These are phyloP conservation scores for Verticillium alfalfae DNA, from an alignment of 2,329 filamentous ascomycete genomes.

Conservation along the genomic window DNA sequence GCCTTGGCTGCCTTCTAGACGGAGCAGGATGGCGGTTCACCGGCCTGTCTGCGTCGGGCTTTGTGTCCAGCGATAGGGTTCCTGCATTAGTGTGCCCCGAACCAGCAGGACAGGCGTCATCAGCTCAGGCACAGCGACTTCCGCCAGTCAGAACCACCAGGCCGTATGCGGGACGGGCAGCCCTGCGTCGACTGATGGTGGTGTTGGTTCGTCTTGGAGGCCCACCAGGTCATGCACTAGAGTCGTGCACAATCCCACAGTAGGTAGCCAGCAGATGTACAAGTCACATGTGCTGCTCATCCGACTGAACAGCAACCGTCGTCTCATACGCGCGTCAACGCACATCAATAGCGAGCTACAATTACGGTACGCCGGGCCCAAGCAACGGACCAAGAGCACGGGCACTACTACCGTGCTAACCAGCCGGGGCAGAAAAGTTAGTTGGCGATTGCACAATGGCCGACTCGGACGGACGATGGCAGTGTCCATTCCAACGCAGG, in stretches of 20 bases:
- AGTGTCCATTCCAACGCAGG: background rate
- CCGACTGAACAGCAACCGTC: background rate
- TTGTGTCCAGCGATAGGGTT: background rate
- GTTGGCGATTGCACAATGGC: background rate
- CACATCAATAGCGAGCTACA: background rate
- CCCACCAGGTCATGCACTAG: background rate
- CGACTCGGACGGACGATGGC: background rate
- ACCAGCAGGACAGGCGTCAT: background rate
- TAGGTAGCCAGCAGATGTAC: too few species aligned
- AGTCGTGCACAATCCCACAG: background rate
- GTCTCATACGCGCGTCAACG: background rate
- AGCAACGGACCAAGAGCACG: background rate
- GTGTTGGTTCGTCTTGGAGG: background rate
- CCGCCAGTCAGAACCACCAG: background rate
- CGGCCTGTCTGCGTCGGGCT: background rate
- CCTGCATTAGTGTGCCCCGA: conserved; percentile 2
- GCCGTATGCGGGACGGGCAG: background rate
- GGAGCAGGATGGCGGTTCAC: background rate
- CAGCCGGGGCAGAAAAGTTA: background rate
- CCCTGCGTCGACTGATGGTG: background rate
- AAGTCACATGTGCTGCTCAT: background rate
- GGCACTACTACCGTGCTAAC: background rate
- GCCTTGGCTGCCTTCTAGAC: background rate
- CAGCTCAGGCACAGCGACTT: background rate
- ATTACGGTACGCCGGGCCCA: background rate